Evolutionary conservation across 2,329 filamentous ascomycete species (phyloP), one percentile per base, ranked within the genome.

Genomic region (Graphilbum fragrans): DNA sequence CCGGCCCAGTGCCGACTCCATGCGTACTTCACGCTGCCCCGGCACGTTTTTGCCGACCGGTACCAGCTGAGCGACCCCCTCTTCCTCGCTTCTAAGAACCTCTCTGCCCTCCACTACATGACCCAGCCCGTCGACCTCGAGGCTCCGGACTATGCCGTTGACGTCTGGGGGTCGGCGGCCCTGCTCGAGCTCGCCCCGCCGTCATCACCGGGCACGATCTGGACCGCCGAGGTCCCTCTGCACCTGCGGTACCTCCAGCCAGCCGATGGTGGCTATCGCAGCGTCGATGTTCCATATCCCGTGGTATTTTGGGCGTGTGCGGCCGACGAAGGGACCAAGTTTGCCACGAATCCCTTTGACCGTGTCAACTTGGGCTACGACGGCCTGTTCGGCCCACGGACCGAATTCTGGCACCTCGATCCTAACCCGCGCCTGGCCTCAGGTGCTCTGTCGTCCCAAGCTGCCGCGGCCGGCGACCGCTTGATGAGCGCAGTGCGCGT

Each of bases 301-400:
- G 73, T 76, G 0, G 73, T 95, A 0, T 95, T 95, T 65, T 95
- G 88, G 88, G 86, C 87, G 1, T 96, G 90, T 55, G 68, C 73
- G 8, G 74, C 80, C 0, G 72, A 75, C 10, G 70, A 76, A 39
- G 76, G 72, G 1, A 70, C 69, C 1, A 81, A 84, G 52, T 84
- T 90, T 60, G 60, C 72, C 0, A 72, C 70, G 5, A 94, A 83
- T 53, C 90, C 90, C 0, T 96, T 96, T 58, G 88, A 95, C 57
- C 69, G 85, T 6, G 65, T 70, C n/a, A 76, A 86, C 54, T 53
- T 95, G n/a, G 88, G 87, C 1, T 95, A 88, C 57, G 90, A 95
- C 49, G 74, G 71, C 0, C 60, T 93, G 9, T 95, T 95, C 57
- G 76, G 74, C 2, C 70, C 76, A 1, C 70, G 75, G 38, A 94